Conservation (phyloP, 257 asterid species). For the Primulina eburnea region DNA sequence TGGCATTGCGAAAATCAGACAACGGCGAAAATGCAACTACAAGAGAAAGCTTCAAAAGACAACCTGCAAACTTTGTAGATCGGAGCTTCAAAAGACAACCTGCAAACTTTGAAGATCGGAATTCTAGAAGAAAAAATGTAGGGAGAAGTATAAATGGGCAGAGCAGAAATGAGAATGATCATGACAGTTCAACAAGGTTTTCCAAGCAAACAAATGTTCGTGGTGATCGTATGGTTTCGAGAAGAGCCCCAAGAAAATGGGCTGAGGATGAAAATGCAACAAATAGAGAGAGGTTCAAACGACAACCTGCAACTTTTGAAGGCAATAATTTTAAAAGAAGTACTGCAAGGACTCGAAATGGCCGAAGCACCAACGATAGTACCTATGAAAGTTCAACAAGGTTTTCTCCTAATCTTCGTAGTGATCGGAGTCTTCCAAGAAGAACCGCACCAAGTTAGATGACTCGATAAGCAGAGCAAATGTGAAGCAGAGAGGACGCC, state of each 20-base stretch:
- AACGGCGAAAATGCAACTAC: neutral
- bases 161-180: neutral
- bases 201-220: neutral
- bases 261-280: conserved; percentile 18
- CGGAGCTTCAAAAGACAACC: neutral
- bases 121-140: neutral
- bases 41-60: neutral
- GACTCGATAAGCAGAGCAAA: neutral
- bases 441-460: neutral
- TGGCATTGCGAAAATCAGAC: neutral
- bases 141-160: neutral
- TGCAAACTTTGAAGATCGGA: neutral
- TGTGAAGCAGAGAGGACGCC: neutral
- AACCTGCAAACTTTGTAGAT: neutral
- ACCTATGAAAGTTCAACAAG: conserved; percentile 31
- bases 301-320: conserved; percentile 14
- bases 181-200: neutral
- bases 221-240: neutral
- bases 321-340: conserved; percentile 23
- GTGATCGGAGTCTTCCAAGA: neutral
- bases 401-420: conserved; percentile 18
- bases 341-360: conserved; percentile 13
- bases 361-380: conserved; percentile 27
- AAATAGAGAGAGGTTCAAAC: conserved; percentile 17
- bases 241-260: neutral